These are phyloP conservation scores for Myxozyma lipomycoides DNA, from an alignment of 805 yeast species.

Conservation along the genomic window DNA sequence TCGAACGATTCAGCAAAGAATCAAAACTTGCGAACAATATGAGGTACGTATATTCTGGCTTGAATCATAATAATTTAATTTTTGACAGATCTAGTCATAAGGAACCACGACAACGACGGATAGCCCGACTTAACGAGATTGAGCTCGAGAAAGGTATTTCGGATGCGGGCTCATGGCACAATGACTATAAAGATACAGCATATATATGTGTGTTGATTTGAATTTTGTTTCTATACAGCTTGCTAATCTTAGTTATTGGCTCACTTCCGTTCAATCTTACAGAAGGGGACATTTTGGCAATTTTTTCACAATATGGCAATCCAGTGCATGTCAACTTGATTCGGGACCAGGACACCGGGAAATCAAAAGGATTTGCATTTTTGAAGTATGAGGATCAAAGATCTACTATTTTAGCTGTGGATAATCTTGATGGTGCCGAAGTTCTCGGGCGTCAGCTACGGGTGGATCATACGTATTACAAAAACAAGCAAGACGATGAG, in stretches of 20 bases:
- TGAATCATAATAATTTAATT: no score
- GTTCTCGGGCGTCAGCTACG: conserved; percentile 50
- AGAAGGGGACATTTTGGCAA: conserved; percentile 69
- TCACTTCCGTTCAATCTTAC: conserved; percentile 59
- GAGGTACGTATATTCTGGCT: no score
- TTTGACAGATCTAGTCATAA: neutral
- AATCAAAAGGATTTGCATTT: conserved; percentile 72
- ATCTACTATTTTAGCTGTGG: conserved; percentile 80
- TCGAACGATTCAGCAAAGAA: no score
- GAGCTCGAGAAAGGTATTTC: conserved; percentile 63
- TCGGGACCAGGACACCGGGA: conserved; percentile 62
- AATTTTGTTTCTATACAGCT: neutral
- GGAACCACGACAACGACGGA: conserved; percentile 9
- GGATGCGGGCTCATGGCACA: conserved; percentile 79
- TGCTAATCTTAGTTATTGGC: conserved; percentile 48
- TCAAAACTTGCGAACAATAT: no score
- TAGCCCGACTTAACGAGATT: conserved; percentile 44
- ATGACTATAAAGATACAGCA: conserved; percentile 71
- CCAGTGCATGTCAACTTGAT: conserved; percentile 72
- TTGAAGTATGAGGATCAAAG: conserved; percentile 77
- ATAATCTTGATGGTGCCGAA: conserved; percentile 70
- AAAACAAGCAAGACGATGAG: conserved; percentile 23
- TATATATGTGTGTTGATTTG: conserved; percentile 49
- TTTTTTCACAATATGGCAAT: conserved; percentile 86
- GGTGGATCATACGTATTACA: conserved; percentile 59